A percentile compares a stretch with the other conserved stretches of the same genome.
Evolutionary conservation across 495 filamentous ascomycete species (phyloP).

Genomic region (Talaromyces adpressus): DNA sequence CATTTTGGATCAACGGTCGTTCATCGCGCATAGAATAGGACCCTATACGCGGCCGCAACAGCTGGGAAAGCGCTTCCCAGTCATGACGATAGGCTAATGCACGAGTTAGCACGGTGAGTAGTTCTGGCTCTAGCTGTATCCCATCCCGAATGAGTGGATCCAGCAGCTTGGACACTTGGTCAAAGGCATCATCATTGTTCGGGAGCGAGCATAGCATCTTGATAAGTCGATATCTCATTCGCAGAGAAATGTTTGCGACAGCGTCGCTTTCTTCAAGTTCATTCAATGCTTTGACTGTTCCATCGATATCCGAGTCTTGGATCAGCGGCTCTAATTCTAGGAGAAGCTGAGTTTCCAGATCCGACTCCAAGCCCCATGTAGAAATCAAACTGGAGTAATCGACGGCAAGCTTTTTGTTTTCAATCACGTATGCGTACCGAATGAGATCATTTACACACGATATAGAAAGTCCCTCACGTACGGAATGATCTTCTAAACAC

Average conservation of each 20-base stretch:
- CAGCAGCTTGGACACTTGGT: conserved; percentile 64
- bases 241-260: conserved; percentile 47
- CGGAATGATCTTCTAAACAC: conserved; percentile 29
- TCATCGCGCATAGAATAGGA: conserved; percentile 52
- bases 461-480: conserved; percentile 48
- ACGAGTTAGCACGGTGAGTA: conserved; percentile 61
- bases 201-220: conserved; percentile 55
- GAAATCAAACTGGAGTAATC: conserved; percentile 59
- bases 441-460: conserved; percentile 69
- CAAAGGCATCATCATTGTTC: conserved; percentile 47
- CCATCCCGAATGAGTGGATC: conserved; percentile 68
- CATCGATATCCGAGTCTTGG: conserved; percentile 58
- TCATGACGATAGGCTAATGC: conserved; percentile 68
- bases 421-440: conserved; percentile 59
- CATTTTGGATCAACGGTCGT: conserved; percentile 52
- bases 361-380: conserved; percentile 54
- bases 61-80: conserved; percentile 65
- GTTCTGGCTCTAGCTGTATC: conserved; percentile 59
- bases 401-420: conserved; percentile 65
- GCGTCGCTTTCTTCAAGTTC: conserved; percentile 48
- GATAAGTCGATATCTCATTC: conserved; percentile 68
- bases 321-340: conserved; percentile 71
- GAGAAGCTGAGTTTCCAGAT: conserved; percentile 54
- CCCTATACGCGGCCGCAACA: conserved; percentile 61
- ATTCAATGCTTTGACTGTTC: conserved; percentile 56